These are phyloP conservation scores for Astrocystis sublimbata DNA, from an alignment of 495 filamentous ascomycete genomes.

Conservation along the genomic window DNA sequence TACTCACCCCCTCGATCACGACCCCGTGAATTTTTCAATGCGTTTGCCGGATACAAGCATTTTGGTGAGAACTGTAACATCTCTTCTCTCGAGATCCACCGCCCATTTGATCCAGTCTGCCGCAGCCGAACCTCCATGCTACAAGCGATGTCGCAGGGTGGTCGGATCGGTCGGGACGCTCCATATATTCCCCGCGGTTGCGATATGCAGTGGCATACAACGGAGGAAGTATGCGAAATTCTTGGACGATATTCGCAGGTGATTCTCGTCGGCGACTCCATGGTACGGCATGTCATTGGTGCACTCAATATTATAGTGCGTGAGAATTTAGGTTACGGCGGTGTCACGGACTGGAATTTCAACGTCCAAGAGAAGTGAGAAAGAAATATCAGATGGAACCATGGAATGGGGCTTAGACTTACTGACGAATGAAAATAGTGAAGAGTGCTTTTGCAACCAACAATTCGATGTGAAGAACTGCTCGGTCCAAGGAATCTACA, in stretches of 20 bases:
- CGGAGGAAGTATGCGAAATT: conserved; percentile 52
- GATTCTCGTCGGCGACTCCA: conserved; percentile 53
- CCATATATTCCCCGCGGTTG: conserved; percentile 52
- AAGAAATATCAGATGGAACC: not conserved
- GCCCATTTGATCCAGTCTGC: conserved; percentile 48
- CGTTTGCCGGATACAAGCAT: conserved; percentile 27
- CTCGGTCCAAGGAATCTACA: conserved; percentile 56
- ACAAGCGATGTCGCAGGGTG: conserved; percentile 53
- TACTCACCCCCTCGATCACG: conserved; percentile 15
- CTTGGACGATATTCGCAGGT: conserved; percentile 51
- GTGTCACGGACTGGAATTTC: conserved; percentile 58
- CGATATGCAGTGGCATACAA: conserved; percentile 55
- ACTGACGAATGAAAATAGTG: conserved; percentile 31
- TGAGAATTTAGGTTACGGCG: conserved; percentile 54
- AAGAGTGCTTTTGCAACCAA: conserved; percentile 54
- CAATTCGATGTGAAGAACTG: conserved; percentile 56
- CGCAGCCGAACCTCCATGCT: conserved; percentile 42
- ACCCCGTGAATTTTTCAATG: conserved; percentile 20
- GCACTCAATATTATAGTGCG: conserved; percentile 53
- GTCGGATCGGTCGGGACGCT: conserved; percentile 51
- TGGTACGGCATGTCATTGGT: conserved; percentile 56
- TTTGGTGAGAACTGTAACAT: conserved; percentile 43
- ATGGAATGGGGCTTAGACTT: not conserved
- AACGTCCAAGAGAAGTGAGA: conserved; percentile 47
- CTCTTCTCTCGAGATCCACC: conserved; percentile 51